Conservation (phyloP, 2,329 filamentous ascomycete species). For the Exophiala calicioides region DNA sequence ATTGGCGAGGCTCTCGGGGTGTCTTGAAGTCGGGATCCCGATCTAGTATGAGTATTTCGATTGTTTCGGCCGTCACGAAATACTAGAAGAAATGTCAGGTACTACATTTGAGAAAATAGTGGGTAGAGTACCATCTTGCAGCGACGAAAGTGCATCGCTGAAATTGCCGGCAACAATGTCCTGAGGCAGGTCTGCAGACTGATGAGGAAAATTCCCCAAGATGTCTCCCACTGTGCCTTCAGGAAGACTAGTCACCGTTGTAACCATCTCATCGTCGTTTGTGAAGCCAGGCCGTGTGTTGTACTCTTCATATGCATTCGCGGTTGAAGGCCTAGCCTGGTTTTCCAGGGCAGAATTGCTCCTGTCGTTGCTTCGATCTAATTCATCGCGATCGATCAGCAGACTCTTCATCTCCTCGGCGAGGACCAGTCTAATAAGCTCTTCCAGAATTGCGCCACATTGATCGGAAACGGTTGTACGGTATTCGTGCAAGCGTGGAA, state of each 20-base stretch:
- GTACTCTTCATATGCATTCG: no score
- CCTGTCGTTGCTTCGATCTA: neutral
- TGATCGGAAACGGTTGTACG: constrained; percentile 23
- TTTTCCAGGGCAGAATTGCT: no score
- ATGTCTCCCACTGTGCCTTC: neutral
- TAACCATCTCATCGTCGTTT: no score
- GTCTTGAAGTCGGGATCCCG: constrained; percentile 5
- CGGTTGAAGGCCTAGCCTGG: no score
- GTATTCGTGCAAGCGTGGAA: constrained; percentile 19
- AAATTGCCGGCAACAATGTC: constrained; percentile 23
- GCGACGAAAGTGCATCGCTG: constrained; percentile 22
- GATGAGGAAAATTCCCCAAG: constrained; percentile 4
- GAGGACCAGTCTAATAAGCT: constrained; percentile 21
- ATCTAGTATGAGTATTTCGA: neutral
- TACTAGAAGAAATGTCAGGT: constrained; percentile 5
- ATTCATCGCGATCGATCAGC: constrained; percentile 8
- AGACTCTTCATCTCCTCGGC: constrained; percentile 24
- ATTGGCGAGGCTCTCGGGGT: neutral
- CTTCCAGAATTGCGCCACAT: constrained; percentile 22
- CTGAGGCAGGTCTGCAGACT: constrained; percentile 6
- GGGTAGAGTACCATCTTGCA: constrained; percentile 19
- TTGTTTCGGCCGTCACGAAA: constrained; percentile 16
- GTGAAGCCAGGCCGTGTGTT: no score
- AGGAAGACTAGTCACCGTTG: neutral
- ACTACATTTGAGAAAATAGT: no score